Evolutionary conservation across 208 protist genomes (phyloP).

Genomic region (Leishmania gerbilli): DNA sequence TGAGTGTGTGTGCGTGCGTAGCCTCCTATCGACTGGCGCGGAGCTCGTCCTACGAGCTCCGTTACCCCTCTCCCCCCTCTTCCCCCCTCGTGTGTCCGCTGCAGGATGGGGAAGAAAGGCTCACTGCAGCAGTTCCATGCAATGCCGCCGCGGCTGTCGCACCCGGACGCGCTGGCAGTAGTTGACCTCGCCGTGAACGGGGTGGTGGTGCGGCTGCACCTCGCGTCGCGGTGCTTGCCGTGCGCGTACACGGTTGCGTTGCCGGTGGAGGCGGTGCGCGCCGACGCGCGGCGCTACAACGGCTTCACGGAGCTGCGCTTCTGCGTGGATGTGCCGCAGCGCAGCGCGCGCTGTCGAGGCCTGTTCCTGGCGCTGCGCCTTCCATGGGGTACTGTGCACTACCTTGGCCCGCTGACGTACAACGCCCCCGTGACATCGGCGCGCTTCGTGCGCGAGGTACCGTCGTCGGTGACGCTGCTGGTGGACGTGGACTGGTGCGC

Average conservation of each 20-base stretch:
- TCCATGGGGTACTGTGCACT: conserved; percentile 42
- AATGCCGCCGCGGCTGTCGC: not conserved
- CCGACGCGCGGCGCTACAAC: conserved; percentile 26
- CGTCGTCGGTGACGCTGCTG: conserved; percentile 30
- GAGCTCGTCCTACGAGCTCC: not conserved
- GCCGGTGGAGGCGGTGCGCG: not conserved
- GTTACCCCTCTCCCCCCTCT: not conserved
- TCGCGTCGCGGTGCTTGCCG: conserved; percentile 20
- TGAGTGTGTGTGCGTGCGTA: not conserved
- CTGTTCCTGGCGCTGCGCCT: conserved; percentile 23
- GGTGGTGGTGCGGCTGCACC: conserved; percentile 5
- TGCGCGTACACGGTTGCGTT: conserved; percentile 27
- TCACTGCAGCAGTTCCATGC: not conserved
- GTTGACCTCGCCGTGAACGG: conserved; percentile 25
- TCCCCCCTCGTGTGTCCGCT: not conserved
- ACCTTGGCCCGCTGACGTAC: conserved; percentile 35
- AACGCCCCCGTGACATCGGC: conserved; percentile 35
- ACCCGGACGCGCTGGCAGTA: conserved; percentile 14
- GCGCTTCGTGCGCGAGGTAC: conserved; percentile 43
- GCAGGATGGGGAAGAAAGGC: conserved; percentile 4
- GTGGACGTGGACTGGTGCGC: conserved; percentile 45
- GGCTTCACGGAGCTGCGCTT: conserved; percentile 26
- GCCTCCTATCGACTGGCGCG: not conserved
- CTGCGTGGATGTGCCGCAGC: conserved; percentile 11
- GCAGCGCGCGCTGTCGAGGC: conserved; percentile 21